Base-by-base conservation (phyloP, 441 rosid species). In the Erysimum cheiri region DNA sequence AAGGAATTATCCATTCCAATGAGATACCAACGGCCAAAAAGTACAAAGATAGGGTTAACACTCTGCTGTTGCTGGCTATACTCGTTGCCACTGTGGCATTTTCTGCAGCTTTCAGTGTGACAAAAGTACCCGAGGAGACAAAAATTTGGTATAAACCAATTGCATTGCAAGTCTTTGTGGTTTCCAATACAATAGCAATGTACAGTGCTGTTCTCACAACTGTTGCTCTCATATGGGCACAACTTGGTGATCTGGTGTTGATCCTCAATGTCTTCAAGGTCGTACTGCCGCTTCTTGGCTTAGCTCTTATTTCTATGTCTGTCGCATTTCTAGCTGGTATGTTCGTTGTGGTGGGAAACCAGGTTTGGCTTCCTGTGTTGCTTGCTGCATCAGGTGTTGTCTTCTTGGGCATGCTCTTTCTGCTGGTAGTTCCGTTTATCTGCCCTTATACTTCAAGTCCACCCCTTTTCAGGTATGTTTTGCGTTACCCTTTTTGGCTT, bases 171-270 rank as follows among this genome's bases (percentile, higher is more conserved):
- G 46, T 63, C 5, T 75, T 56, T 46, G 54, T 75, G 13, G 33
- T 69, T 56, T 48, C 47, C 55, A 69, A 57, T 55, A 56, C 79
- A 33, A 43, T 47, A 32, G 70, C 61, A 0, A 69, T 69, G 71
- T 49, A 57, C 40, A 69, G 61, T 49, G 55, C 75, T 60, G 61
- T 56, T 63, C 37, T 70, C 1, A 57, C n/a, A 3, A 55, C 53
- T 6, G 62, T 63, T 10, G 40, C 74, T 47, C 66, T 75, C 60
- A 74, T 69, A 32, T 69, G 60, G 70, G 74, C 75, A 29, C 79
- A 74, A 48, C 65, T 67, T 53, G 65, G 61, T 15, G 73, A 46
- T 64, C 46, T 64, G 7, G 56, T 33, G 3, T 22, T 64, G 56
- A 64, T 64, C 52, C 48, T 66, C 43, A 32, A 64, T 60, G 52